Evolutionary conservation across 2,329 filamentous ascomycete genomes (phyloP).

Genomic region (Biscogniauxia mediterranea): DNA sequence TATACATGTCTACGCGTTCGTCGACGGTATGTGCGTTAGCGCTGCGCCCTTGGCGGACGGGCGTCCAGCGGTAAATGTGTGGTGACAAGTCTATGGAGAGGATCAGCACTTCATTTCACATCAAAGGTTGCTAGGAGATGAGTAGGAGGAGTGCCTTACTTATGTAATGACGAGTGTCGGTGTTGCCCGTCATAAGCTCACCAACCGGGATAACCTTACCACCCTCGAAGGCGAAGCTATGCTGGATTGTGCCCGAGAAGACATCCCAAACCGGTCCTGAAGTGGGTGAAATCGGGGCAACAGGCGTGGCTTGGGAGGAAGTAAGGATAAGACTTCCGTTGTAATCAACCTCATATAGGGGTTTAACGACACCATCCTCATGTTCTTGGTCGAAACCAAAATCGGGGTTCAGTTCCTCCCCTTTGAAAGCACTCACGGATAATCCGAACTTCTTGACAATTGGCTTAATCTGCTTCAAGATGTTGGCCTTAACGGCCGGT

Average conservation of each 20-base stretch:
- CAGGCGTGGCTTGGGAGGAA: slow-evolving; percentile 32
- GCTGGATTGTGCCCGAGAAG: slow-evolving; percentile 34
- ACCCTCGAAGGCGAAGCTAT: slow-evolving; percentile 35
- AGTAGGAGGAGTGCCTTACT: slow-evolving; percentile 22
- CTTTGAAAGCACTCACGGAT: slow-evolving; percentile 46
- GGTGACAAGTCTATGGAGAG: slow-evolving; percentile 29
- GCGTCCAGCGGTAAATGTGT: slow-evolving; percentile 41
- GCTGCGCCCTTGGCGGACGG: slow-evolving; percentile 33
- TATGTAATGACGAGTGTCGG: slow-evolving; percentile 38
- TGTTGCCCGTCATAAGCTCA: slow-evolving; percentile 38
- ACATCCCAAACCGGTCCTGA: slow-evolving; percentile 32
- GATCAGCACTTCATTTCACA: slow-evolving; percentile 7
- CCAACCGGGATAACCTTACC: slow-evolving; percentile 37
- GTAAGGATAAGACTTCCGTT: slow-evolving; percentile 39
- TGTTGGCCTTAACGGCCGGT: slow-evolving; percentile 43
- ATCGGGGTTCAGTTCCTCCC: slow-evolving; percentile 32
- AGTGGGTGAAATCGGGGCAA: slow-evolving; percentile 38
- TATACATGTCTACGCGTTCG: slow-evolving; percentile 38
- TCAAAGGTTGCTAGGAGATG: background rate
- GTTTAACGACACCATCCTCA: slow-evolving; percentile 19
- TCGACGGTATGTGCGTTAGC: slow-evolving; percentile 38
- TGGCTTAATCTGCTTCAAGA: slow-evolving; percentile 44
- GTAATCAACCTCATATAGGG: slow-evolving; percentile 39
- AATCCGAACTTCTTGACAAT: slow-evolving; percentile 49
- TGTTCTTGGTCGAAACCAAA: slow-evolving; percentile 21